phyloP scores from a whole-genome alignment of 2,329 filamentous ascomycete species.

The Capronia coronata region DNA sequence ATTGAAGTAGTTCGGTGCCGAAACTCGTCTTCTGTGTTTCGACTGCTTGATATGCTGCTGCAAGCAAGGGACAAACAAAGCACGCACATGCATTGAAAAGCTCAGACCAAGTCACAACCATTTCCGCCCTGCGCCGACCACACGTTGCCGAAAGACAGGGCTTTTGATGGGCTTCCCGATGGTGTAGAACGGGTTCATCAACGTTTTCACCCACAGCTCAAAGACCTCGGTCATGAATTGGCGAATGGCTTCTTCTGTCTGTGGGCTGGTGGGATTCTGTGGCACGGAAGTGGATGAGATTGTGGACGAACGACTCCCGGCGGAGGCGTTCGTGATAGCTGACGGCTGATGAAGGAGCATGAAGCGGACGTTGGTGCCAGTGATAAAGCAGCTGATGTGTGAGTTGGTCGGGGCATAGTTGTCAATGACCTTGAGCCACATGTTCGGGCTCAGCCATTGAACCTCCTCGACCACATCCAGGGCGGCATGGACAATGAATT shows the following conservation, averaged over 20 bases:
- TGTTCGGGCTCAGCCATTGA: slow-evolving; percentile 80
- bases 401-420: slow-evolving; percentile 79
- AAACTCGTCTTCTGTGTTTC: no score
- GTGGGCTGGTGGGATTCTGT: slow-evolving; percentile 77
- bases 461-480: slow-evolving; percentile 94
- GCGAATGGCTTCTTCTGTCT: slow-evolving; percentile 90
- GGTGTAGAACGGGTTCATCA: slow-evolving; percentile 94
- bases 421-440: slow-evolving; percentile 96
- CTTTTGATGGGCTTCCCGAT: slow-evolving; percentile 80
- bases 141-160: slow-evolving; percentile 73
- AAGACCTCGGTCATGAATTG: slow-evolving; percentile 95
- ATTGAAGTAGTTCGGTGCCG: no score
- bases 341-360: slow-evolving; percentile 82
- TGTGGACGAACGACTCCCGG: slow-evolving; percentile 32
- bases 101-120: slow-evolving; percentile 56
- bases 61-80: slow-evolving; percentile 10
- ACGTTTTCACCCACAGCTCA: slow-evolving; percentile 91
- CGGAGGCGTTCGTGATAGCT: slow-evolving; percentile 35
- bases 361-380: slow-evolving; percentile 86
- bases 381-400: slow-evolving; percentile 91
- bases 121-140: slow-evolving; percentile 84
- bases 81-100: neutral
- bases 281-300: slow-evolving; percentile 60
- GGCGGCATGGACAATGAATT: slow-evolving; percentile 91
- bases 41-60: no score